A percentile compares a stretch with the other conserved stretches of the same genome.
These are phyloP conservation scores for Cercophora samala DNA, from an alignment of 495 filamentous ascomycete genomes.

Conservation along the genomic window DNA sequence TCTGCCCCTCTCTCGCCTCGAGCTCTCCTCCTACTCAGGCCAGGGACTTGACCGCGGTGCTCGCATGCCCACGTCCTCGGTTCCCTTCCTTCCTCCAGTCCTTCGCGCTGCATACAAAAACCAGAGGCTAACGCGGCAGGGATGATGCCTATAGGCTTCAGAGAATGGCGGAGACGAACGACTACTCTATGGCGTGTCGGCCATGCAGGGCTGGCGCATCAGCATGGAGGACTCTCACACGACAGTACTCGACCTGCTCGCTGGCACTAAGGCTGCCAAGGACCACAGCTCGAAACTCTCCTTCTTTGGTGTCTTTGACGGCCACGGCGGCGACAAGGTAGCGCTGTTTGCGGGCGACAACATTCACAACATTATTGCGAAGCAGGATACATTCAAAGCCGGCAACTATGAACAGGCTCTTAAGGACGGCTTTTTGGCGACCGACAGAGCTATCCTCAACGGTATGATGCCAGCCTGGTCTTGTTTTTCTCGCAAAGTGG, in stretches of 20 bases:
- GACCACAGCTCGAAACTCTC: conserved; percentile 71
- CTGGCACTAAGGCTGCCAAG: conserved; percentile 56
- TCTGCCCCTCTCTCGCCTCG: conserved; percentile 23
- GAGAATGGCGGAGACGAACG: conserved; percentile 88
- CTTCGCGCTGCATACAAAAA: conserved; percentile 14
- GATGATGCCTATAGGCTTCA: conserved; percentile 61
- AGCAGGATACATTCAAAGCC: conserved; percentile 87
- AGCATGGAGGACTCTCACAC: conserved; percentile 98
- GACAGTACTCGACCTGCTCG: conserved; percentile 79
- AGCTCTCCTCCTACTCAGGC: conserved; percentile 19
- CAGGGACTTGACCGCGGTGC: neutral
- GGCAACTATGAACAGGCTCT: conserved; percentile 92
- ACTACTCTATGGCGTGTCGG: conserved; percentile 87
- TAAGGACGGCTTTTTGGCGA: conserved; percentile 95
- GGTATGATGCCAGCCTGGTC: conserved; percentile 52
- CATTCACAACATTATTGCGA: conserved; percentile 88
- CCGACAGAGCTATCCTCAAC: conserved; percentile 90
- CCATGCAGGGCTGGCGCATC: conserved; percentile 99
- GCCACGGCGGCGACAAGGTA: conserved; percentile 95
- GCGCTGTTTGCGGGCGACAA: conserved; percentile 89
- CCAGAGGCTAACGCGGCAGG: conserved; percentile 20
- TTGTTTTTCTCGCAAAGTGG: conserved; percentile 8
- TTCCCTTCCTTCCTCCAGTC: neutral
- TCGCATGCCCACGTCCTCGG: neutral
- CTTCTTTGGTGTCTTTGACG: conserved; percentile 98